Conservation (phyloP, 371 early-diverging fungal species). For the Coemansia sp. region DNA sequence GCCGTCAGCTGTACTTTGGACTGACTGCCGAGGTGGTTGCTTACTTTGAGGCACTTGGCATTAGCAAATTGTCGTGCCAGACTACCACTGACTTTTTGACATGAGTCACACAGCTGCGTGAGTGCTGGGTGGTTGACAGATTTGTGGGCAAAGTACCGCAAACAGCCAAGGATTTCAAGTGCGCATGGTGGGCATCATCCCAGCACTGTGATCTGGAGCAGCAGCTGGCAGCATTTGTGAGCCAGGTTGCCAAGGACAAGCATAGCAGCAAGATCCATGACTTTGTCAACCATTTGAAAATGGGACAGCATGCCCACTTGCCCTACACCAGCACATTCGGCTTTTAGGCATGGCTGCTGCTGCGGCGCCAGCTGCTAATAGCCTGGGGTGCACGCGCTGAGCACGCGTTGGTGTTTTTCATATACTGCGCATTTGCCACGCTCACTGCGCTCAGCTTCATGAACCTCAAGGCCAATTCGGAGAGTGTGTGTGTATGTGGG, state of each 20-base stretch:
- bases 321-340: conserved; percentile 64
- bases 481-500: conserved; percentile 70
- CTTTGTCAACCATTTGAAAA: conserved; percentile 56
- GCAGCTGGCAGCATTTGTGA: conserved; percentile 56
- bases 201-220: conserved; percentile 64
- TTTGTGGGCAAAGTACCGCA: conserved; percentile 58
- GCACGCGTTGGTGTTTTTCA: conserved; percentile 53
- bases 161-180: conserved; percentile 67
- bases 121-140: conserved; percentile 59
- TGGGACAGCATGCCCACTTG: conserved; percentile 51
- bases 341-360: conserved; percentile 60
- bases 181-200: conserved; percentile 60
- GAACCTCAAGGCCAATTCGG: conserved; percentile 53
- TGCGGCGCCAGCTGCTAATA: conserved; percentile 64
- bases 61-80: conserved; percentile 66
- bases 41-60: conserved; percentile 69
- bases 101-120: conserved; percentile 59
- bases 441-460: conserved; percentile 70
- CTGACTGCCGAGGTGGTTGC: conserved; percentile 59
- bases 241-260: conserved; percentile 49
- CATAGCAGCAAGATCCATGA: conserved; percentile 56
- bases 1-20: conserved; percentile 75
- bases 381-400: conserved; percentile 54
- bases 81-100: conserved; percentile 78
- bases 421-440: conserved; percentile 53